Percentiles rank a stretch among this genome's conserved stretches.
phyloP scores from a whole-genome alignment of 2,329 filamentous ascomycete species.

The Triangularia verruculosa region DNA sequence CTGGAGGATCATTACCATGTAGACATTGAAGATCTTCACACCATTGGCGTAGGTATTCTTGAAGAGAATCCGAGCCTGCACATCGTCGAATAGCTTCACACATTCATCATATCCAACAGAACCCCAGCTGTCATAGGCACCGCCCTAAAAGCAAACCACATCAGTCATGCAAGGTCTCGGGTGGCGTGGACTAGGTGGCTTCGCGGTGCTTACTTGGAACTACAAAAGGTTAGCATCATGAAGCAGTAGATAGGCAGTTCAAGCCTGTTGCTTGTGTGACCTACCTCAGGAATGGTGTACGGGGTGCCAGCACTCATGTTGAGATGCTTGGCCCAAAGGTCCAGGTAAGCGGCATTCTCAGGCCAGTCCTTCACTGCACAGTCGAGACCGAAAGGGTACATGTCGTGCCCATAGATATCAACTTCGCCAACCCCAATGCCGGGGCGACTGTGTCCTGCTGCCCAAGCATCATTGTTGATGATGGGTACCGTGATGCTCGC shows the following conservation, averaged over 20 bases:
- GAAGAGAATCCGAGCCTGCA: slow-evolving; percentile 75
- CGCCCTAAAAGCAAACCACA: slow-evolving; percentile 59
- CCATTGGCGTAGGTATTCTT: slow-evolving; percentile 70
- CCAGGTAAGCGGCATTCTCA: slow-evolving; percentile 48
- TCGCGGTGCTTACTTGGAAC: slow-evolving; percentile 9
- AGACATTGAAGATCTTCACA: slow-evolving; percentile 66
- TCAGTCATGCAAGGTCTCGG: not conserved
- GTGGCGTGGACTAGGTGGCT: not conserved
- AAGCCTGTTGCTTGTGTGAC: not conserved
- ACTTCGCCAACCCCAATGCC: slow-evolving; percentile 55
- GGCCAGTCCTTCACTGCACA: slow-evolving; percentile 63
- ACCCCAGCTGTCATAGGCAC: slow-evolving; percentile 72
- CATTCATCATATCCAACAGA: slow-evolving; percentile 68
- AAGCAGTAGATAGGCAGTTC: not conserved
- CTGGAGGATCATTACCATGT: slow-evolving; percentile 56
- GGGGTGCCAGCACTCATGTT: slow-evolving; percentile 63
- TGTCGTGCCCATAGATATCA: slow-evolving; percentile 66
- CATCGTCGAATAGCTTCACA: slow-evolving; percentile 61
- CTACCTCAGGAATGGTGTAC: slow-evolving; percentile 55
- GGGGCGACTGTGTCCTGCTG: slow-evolving; percentile 60
- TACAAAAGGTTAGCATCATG: slow-evolving; percentile 1
- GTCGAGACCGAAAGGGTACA: slow-evolving; percentile 59
- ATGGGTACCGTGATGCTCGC: slow-evolving; percentile 71
- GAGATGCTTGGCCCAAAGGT: slow-evolving; percentile 46
- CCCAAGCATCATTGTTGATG: slow-evolving; percentile 70